Evolutionary conservation across 495 filamentous ascomycete genomes (phyloP).

Genomic region (Pyrenula massariospora): DNA sequence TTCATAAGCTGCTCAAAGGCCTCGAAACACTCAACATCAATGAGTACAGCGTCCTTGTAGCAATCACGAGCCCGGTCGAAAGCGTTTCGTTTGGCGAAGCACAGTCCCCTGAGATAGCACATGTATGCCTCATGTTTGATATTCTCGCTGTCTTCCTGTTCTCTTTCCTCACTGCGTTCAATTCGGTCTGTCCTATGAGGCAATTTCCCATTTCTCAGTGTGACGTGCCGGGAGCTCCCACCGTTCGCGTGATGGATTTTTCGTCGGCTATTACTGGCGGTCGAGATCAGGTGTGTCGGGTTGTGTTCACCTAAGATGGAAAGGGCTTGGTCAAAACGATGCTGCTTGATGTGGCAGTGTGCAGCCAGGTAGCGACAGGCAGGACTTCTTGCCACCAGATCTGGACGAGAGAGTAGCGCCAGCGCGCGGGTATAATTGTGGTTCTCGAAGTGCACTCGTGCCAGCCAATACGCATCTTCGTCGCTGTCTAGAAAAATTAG

Average conservation of each 20-base stretch:
- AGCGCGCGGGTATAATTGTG: conserved; percentile 88
- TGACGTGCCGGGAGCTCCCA: conserved; percentile 29
- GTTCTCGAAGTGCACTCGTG: conserved; percentile 86
- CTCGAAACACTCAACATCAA: conserved; percentile 97
- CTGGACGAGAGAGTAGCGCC: conserved; percentile 70
- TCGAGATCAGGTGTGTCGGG: conserved; percentile 71
- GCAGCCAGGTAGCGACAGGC: conserved; percentile 86
- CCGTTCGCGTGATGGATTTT: conserved; percentile 40
- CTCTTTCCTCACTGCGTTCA: conserved; percentile 52
- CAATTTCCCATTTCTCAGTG: conserved; percentile 31
- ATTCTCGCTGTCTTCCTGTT: conserved; percentile 56
- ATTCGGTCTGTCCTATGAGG: conserved; percentile 32
- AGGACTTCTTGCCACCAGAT: conserved; percentile 67
- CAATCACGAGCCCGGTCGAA: conserved; percentile 96
- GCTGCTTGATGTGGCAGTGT: conserved; percentile 85
- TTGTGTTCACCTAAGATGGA: conserved; percentile 83
- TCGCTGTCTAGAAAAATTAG: conserved; percentile 55
- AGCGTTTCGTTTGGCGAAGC: conserved; percentile 94
- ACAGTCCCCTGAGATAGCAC: conserved; percentile 89
- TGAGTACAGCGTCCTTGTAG: conserved; percentile 92
- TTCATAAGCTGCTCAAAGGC: conserved; percentile 97
- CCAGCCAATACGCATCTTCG: conserved; percentile 86
- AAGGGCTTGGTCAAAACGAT: conserved; percentile 79
- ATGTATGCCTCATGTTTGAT: conserved; percentile 88
- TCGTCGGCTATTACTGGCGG: conserved; percentile 50